Base-by-base conservation (phyloP, 257 asterid genomes). In the Solanum tarapatanum region DNA sequence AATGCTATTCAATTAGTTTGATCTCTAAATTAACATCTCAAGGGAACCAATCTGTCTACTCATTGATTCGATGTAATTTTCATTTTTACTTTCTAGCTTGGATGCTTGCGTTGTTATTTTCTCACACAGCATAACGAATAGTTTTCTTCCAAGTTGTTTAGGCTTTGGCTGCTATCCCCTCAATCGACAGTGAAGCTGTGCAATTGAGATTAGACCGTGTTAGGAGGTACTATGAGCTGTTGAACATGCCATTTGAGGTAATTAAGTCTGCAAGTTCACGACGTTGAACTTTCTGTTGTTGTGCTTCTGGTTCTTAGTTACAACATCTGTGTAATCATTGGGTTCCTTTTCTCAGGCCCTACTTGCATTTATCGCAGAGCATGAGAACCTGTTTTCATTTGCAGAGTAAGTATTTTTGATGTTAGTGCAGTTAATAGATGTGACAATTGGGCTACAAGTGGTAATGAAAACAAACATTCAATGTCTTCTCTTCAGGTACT, bases 191-290 rank as follows among this genome's bases (percentile, higher is more conserved):
- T 89, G 99, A 95, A 92, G 94, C 93, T 76, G 95, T 96, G 85
- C 98, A 92, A 89, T 92, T 89, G 92, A 95, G 93, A 90, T 91
- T 97, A 84, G 99, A 97, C 89, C 98, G 91, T 87, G 98, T 97
- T 69, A 93, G 99, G 24, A 95, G 98, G 48, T 97, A 94, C 89
- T 97, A 94, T 90, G 99, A 96, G 92, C 93, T 97, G 24, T 86
- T 97, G 87, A 97, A 97, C 92, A 92, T 97, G 98, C 99, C 99
- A 64, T 95, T 96, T 86, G 99, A 97, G 98, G 99, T 96, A 92
- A 93, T 84, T 60, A 77, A 79, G 88, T 87, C 69, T 43, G 70
- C 39, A 85, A 79, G 24, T 69, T 80, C 21, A 41, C 26, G 75
- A 75, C 86, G 17, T 86, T 77, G 60, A 28, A 55, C 72, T 45